Base-by-base conservation (phyloP, 441 rosid genomes). In the Flueggea neowawraea region DNA sequence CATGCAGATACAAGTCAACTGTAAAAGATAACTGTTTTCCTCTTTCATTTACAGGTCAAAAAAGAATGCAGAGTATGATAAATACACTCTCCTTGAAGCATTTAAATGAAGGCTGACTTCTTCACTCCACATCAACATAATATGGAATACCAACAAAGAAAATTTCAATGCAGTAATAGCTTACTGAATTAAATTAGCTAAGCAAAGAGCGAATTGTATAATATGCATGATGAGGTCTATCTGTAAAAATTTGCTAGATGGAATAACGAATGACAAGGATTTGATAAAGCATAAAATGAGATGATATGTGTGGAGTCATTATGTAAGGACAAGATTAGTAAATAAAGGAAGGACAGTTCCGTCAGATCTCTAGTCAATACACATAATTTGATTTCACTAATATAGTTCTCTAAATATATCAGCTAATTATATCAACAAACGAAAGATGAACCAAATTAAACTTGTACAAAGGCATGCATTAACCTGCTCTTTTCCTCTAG, bases 401-500 rank as follows among this genome's bases (percentile, higher is more conserved):
- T 22, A 22, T 22, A 43, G 8, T 6, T 47, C 12, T 47, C 3
- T 47, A 47, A 14, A 14, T 47, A 47, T 9, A 47, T 47, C 50
- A 47, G 49, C 36, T 8, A 43, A 53, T 16, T 28, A 39, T 44
- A 17, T 12, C 15, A 41, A 57, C n/a, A 39, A 31, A 59, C 52
- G 32, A 36, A 9, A 49, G 54, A 43, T 43, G 32, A 70, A 69
- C 54, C 33, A 62, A 32, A 52, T 28, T 9, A 10, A 54, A 33
- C 65, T 63, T 41, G 54, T 45, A 57, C 62, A 52, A 52, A 13
- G 66, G 63, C 36, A 16, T 67, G 31, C 55, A 64, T 58, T 62
- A 61, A 92, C 99, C 96, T 90, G 98, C 97, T 88, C 75, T 92
- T 88, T 66, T 88, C 99, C 81, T 95, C 98, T 69, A 92, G 66